phyloP scores from a whole-genome alignment of 2,329 filamentous ascomycete species.

The Pestalotiopsis sp. region DNA sequence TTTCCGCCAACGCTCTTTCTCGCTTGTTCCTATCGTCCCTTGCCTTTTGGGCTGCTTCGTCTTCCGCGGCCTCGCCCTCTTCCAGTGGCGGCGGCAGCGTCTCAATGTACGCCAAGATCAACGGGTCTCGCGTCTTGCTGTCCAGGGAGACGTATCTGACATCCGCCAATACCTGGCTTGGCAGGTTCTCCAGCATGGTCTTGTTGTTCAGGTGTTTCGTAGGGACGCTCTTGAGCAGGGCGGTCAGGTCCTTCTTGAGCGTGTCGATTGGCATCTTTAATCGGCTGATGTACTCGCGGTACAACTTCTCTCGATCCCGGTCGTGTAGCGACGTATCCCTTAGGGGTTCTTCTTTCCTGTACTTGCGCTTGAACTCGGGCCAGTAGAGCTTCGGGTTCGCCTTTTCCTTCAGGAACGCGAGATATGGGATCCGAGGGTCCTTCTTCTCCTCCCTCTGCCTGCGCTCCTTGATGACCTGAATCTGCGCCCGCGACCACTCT shows the following conservation, averaged over 20 bases:
- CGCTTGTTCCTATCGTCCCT: conserved; percentile 57
- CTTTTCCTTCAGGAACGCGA: conserved; percentile 78
- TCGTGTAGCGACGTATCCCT: conserved; percentile 71
- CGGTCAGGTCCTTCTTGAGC: conserved; percentile 70
- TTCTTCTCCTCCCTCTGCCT: conserved; percentile 77
- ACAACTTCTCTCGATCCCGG: conserved; percentile 79
- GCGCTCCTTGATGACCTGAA: conserved; percentile 71
- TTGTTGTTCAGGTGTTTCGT: conserved; percentile 60
- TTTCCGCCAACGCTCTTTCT: conserved; percentile 69
- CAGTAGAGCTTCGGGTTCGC: conserved; percentile 94
- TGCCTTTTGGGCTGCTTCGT: conserved; percentile 52
- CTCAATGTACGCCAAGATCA: conserved; percentile 69
- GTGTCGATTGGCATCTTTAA: conserved; percentile 67
- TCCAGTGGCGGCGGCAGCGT: conserved; percentile 61
- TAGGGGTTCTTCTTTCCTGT: conserved; percentile 79
- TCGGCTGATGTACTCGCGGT: conserved; percentile 72
- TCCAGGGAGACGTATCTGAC: conserved; percentile 71
- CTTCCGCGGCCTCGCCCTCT: conserved; percentile 46
- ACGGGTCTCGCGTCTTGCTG: conserved; percentile 59
- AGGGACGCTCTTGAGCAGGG: conserved; percentile 65
- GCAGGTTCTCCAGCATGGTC: conserved; percentile 60
- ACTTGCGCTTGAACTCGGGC: conserved; percentile 95
- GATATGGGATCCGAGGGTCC: conserved; percentile 81
- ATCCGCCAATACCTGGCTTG: conserved; percentile 65
- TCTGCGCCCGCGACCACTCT: conserved; percentile 79